Evolutionary conservation across 208 protist species (phyloP).

Genomic region (Entamoeba dispar): DNA sequence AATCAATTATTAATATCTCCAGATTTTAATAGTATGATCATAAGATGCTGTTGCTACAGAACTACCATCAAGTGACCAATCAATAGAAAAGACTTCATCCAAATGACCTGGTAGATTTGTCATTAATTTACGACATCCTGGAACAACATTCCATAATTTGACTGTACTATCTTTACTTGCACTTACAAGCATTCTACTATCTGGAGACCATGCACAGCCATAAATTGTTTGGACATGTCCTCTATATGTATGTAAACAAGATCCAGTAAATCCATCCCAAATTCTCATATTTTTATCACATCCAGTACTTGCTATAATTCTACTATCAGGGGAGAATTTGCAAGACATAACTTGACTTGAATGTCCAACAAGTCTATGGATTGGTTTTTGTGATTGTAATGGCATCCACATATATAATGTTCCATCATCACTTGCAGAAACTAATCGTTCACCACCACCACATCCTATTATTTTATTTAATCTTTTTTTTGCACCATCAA

Average conservation of each 20-base stretch:
- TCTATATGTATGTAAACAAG: conserved; percentile 26
- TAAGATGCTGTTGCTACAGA: conserved; percentile 74
- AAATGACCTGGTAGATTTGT: conserved; percentile 80
- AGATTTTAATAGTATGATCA: conserved; percentile 57
- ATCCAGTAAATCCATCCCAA: conserved; percentile 40
- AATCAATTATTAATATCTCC: conserved; percentile 1
- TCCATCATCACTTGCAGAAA: conserved; percentile 80
- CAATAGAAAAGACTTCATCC: conserved; percentile 75
- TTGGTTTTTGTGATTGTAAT: conserved; percentile 43
- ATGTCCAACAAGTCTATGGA: conserved; percentile 52
- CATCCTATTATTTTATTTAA: neutral
- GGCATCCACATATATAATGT: conserved; percentile 86
- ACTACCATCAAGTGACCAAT: conserved; percentile 85
- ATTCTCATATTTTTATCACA: conserved; percentile 89
- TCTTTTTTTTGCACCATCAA: neutral
- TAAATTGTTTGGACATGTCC: conserved; percentile 56
- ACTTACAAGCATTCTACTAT: conserved; percentile 68
- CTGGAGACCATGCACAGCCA: conserved; percentile 74
- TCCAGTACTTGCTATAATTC: conserved; percentile 73
- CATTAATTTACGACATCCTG: conserved; percentile 48
- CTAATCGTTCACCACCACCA: conserved; percentile 53
- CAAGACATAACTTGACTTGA: conserved; percentile 60
- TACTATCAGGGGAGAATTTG: conserved; percentile 78
- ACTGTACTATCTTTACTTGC: conserved; percentile 79
- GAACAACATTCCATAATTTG: conserved; percentile 67